Base-by-base conservation (phyloP, 2,329 filamentous ascomycete genomes). In the Albophoma yamanashiensis region DNA sequence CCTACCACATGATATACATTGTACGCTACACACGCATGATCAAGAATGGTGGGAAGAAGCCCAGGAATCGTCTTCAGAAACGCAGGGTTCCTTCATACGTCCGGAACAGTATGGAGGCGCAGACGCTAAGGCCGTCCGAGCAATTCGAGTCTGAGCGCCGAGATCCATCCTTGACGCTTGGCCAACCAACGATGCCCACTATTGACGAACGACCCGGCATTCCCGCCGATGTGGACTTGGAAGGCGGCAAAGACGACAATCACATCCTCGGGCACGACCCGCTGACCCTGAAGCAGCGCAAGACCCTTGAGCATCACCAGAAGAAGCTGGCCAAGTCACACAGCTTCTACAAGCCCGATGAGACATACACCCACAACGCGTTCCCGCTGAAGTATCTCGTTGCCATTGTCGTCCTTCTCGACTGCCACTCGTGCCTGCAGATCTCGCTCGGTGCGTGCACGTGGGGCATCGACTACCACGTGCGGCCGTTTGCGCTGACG, bases 271-370 rank as follows among this genome's bases (percentile, higher is more conserved):
- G 83, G 39, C 77, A 80, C 43, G 84, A 84, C 0, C 87, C 91
- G 4, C 77, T 94, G 3, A 85, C 78, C 0, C 76, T 77, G 5
- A 74, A 81, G 61, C 88, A 94, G 70, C 88, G 92, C 68, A 79
- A 80, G 62, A 83, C 81, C 56, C 80, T 95, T 12, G 80, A 86
- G 57, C 87, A 94, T 69, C 91, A 95, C 68, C 88, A 92, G 68
- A 81, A 79, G 65, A 93, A 92, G 68, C 89, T 94, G 68, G 82
- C 88, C 68, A 91, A 88, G 66, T 91, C 88, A 0, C 91, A 95
- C 71, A 92, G 89, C 7, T 95, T 93, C 73, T 95, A 95, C 78
- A 92, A 92, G 67, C 90, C 91, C 0, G 88, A 95, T 71, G 91
- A 95, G 73, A 95, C 91, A 0, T 79, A 84, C 40, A 95, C 91